Evolutionary conservation across 129 eudicot genomes (phyloP).

Genomic region (sunflower (Helianthus annuus)): HanXRQr2.0-SUNRISE NC_035438.2:65996613-65997112

Average conservation of each 20-base stretch:
- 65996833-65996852: neutral
- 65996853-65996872: constrained; percentile 30
- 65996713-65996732: neutral
- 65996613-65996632: constrained; percentile 35
- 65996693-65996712: constrained; percentile 5
- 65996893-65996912: constrained; percentile 32
- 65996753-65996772: constrained; percentile 26
- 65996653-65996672: constrained; percentile 45
- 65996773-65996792: constrained; percentile 19
- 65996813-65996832: neutral
- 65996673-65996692: constrained; percentile 21
- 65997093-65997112: neutral
- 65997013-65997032: constrained; percentile 19
- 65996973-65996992: constrained; percentile 37
- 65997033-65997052: constrained; percentile 15
- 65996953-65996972: constrained; percentile 23
- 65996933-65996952: constrained; percentile 32
- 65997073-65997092: neutral
- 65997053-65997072: constrained; percentile 18
- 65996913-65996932: constrained; percentile 32
- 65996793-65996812: constrained; percentile 13
- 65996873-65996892: constrained; percentile 52
- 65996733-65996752: constrained; percentile 13
- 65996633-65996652: constrained; percentile 23
- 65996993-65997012: constrained; percentile 40